Evolutionary conservation across 2,329 filamentous ascomycete species (phyloP), one percentile per base, ranked within the genome.

Genomic region (Paraphoma sp.): DNA sequence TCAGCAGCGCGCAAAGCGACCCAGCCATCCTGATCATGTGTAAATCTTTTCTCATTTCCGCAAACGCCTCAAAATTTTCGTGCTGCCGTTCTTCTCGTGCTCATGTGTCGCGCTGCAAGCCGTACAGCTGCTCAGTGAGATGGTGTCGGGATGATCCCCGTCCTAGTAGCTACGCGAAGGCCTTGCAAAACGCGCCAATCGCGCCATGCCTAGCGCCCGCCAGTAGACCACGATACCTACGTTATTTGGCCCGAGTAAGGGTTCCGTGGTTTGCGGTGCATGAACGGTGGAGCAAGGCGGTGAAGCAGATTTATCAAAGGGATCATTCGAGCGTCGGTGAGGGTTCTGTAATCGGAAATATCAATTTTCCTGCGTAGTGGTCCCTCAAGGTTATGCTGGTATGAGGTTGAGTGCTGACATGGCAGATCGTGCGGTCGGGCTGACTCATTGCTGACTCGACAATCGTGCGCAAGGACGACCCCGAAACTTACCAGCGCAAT

Each of bases 221-320:
- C 53, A 63, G 60, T 53, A 53, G 59, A 51, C 63, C 63, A 61
- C 50, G 59, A 42, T 41, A 33, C 41, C 41, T 45, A 48, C 17
- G 28, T 36, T 33, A 43, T 36, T 45, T 51, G 31, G 49, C 33
- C 41, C 33, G 41, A 23, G 12, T 30, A 16, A 46, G 12, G 12
- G 28, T 18, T 16, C 33, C 17, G 31, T 30, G 28, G 18, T 17
- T 12, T 31, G 46, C 7, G 9, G 33, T 46, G 43, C 50, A 46
- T 52, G 50, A 52, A 52, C 42, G 33, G 50, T 33, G 50, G 50
- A 33, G 23, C 23, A 46, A 10, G 11, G 17, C n/a, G 43, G 44
- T 17, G 28, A 14, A 23, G 23, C 23, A 23, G 2, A 6, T 28
- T 46, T 23, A 28, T 12, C 10, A 31, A 30, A 30, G 44, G 14